phyloP scores from a whole-genome alignment of 228 moss, liverwort and hornwort species.

The Sphagnum fallax region DNA sequence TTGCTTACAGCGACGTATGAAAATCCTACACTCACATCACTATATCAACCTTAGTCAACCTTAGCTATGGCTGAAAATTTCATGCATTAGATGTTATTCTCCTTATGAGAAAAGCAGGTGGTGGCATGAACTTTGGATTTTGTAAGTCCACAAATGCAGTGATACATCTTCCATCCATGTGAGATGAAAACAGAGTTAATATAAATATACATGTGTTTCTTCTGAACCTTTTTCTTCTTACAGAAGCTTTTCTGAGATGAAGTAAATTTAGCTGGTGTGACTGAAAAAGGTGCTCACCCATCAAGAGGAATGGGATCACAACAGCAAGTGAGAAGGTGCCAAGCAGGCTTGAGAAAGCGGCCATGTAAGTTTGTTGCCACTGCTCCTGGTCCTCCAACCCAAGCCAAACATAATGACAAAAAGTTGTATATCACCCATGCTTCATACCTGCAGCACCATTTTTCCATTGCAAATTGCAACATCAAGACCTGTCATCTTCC shows the following conservation, averaged over 20 bases:
- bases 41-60: not conserved
- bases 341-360: constrained; percentile 70
- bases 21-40: constrained; percentile 35
- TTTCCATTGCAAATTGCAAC: no score
- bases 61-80: not conserved
- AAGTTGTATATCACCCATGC: constrained; percentile 99
- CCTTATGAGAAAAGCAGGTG: no score
- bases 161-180: no score
- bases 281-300: constrained; percentile 37
- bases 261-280: not conserved
- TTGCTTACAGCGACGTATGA: constrained; percentile 72
- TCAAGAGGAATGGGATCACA: constrained; percentile 80
- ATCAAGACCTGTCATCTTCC: no score
- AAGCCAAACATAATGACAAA: constrained; percentile 81
- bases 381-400: constrained; percentile 81
- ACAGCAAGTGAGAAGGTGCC: constrained; percentile 95
- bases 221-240: no score
- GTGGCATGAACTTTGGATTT: no score
- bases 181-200: no score
- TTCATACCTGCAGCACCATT: constrained; percentile 57
- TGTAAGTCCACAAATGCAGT: no score
- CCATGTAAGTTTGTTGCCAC: constrained; percentile 80
- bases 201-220: no score
- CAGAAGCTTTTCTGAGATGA: no score
- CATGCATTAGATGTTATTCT: no score